Percentiles rank a stretch among this genome's conserved stretches.
phyloP scores from a whole-genome alignment of 2,329 filamentous ascomycete species.

The Aspergillus thermomutatus region DNA sequence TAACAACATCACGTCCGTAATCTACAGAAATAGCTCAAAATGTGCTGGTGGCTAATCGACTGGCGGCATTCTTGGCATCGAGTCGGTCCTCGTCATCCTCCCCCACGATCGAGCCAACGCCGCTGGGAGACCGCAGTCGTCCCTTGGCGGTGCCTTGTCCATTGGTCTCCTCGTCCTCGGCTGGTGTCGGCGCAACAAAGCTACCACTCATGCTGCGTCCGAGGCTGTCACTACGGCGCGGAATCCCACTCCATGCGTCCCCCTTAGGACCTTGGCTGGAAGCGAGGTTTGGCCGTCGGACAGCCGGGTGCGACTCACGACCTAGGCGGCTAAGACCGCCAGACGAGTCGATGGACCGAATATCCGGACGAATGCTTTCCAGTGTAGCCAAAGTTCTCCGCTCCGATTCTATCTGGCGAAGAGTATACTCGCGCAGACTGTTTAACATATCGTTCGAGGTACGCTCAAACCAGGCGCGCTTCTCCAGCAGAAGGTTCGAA shows the following conservation, averaged over 20 bases:
- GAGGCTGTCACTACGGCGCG: constrained; percentile 73
- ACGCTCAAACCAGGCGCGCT: constrained; percentile 83
- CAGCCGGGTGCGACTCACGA: constrained; percentile 76
- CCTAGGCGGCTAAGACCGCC: constrained; percentile 88
- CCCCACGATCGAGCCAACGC: constrained; percentile 42
- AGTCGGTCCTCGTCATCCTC: constrained; percentile 85
- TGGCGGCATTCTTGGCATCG: constrained; percentile 93
- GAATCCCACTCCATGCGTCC: constrained; percentile 96
- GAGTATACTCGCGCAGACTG: constrained; percentile 85
- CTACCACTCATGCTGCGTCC: constrained; percentile 73
- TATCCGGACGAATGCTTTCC: constrained; percentile 90
- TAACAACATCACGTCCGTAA: constrained; percentile 31
- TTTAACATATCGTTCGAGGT: constrained; percentile 79
- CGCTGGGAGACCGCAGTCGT: constrained; percentile 47
- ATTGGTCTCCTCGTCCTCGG: constrained; percentile 57
- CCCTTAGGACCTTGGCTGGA: constrained; percentile 93
- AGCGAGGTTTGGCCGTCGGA: constrained; percentile 71
- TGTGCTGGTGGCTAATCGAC: constrained; percentile 87
- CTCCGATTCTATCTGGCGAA: constrained; percentile 94
- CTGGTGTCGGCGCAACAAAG: constrained; percentile 61
- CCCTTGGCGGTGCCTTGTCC: constrained; percentile 40
- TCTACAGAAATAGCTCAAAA: constrained; percentile 57
- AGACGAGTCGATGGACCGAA: constrained; percentile 85
- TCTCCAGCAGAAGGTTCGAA: constrained; percentile 80
- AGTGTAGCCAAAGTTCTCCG: constrained; percentile 84